Conservation (phyloP, 495 filamentous ascomycete genomes). For the Evernia prunastri region DNA sequence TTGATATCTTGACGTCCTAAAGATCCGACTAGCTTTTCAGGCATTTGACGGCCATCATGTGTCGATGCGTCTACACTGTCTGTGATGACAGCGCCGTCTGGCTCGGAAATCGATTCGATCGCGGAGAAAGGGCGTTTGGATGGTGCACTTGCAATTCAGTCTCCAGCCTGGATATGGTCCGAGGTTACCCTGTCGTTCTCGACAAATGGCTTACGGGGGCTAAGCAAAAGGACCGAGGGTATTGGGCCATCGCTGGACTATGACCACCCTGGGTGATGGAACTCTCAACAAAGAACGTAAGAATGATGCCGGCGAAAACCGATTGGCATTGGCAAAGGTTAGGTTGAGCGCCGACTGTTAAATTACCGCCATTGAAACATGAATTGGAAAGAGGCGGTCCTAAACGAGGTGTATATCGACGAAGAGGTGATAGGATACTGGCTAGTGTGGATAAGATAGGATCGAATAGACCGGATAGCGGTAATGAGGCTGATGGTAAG, state of each 20-base stretch:
- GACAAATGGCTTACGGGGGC: background rate
- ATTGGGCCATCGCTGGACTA: background rate
- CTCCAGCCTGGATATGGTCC: background rate
- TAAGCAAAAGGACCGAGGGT: background rate
- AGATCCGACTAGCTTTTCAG: background rate
- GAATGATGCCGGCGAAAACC: background rate
- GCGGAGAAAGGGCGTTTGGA: background rate
- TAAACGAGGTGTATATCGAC: background rate
- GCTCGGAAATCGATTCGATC: background rate
- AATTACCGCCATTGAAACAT: background rate
- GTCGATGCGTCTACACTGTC: too few relatives aligned
- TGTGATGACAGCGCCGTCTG: too few relatives aligned
- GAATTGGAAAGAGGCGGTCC: background rate
- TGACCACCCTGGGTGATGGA: background rate
- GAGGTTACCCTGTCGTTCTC: background rate
- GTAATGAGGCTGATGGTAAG: background rate
- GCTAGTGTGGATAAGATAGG: background rate
- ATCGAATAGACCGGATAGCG: background rate
- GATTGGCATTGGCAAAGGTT: background rate
- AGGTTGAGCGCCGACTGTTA: background rate
- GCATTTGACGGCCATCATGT: background rate
- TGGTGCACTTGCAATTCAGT: background rate
- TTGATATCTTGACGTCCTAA: background rate
- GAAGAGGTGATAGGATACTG: background rate
- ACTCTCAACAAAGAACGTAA: background rate